These are phyloP conservation scores for Galerina sulciceps DNA, from an alignment of 768 basidiomycete species.

Conservation along the genomic window DNA sequence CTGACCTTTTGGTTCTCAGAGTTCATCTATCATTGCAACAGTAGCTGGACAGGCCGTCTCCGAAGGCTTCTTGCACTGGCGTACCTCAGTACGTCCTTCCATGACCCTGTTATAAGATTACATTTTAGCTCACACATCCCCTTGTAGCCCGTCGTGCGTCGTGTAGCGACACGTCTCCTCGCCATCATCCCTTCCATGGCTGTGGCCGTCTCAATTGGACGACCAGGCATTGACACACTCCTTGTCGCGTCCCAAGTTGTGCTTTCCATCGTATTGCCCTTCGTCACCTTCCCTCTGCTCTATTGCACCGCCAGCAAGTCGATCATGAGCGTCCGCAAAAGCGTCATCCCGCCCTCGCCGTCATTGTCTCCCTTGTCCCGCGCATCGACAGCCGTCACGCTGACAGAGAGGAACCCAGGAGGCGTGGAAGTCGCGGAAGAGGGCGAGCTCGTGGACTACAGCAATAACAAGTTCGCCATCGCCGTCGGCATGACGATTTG, in stretches of 20 bases:
- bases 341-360: background rate
- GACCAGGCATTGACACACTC: slow-evolving; percentile 73
- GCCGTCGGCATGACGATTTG: slow-evolving; percentile 62
- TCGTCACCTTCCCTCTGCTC: slow-evolving; percentile 73
- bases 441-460: slow-evolving; percentile 61
- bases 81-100: slow-evolving; percentile 60
- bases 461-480: slow-evolving; percentile 57
- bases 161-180: slow-evolving; percentile 81
- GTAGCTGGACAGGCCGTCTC: slow-evolving; percentile 89
- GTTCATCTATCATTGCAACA: slow-evolving; percentile 88
- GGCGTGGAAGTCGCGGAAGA: slow-evolving; percentile 18
- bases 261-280: slow-evolving; percentile 75
- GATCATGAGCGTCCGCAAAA: slow-evolving; percentile 73
- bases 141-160: slow-evolving; percentile 69
- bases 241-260: slow-evolving; percentile 78
- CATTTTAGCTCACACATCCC: slow-evolving; percentile 22
- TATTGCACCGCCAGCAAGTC: slow-evolving; percentile 69
- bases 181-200: slow-evolving; percentile 83
- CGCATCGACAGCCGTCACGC: background rate
- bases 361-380: slow-evolving; percentile 14
- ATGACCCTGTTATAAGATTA: background rate
- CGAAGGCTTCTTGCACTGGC: slow-evolving; percentile 90
- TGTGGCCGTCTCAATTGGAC: slow-evolving; percentile 76
- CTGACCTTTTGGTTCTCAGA: slow-evolving; percentile 34
- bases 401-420: background rate